Conservation (phyloP, 2,329 filamentous ascomycete genomes). For the Aspergillus fumigatus region DNA sequence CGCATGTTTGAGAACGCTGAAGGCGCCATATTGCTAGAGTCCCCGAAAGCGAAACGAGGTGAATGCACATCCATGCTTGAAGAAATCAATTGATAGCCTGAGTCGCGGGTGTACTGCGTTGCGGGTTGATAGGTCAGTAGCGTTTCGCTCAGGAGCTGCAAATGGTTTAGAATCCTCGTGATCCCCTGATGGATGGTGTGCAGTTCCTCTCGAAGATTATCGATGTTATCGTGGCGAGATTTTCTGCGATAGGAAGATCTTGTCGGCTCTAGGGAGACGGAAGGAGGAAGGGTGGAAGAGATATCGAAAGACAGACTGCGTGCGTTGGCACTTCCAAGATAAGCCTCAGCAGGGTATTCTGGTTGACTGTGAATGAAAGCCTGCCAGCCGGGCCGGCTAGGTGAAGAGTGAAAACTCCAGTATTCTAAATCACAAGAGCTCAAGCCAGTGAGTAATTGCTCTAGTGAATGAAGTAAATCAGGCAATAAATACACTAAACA, state of each 20-base stretch:
- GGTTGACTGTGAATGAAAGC: neutral
- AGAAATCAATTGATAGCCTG: neutral
- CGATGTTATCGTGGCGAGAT: constrained; percentile 2
- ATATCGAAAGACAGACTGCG: neutral
- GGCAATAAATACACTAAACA: constrained; percentile 1
- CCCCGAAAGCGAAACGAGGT: constrained; percentile 2
- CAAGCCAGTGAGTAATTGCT: constrained; percentile 5
- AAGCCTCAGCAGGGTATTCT: neutral
- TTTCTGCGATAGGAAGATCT: neutral
- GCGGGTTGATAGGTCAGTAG: neutral
- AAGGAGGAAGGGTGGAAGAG: neutral
- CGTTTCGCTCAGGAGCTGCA: constrained; percentile 1
- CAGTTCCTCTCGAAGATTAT: constrained; percentile 5
- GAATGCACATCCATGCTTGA: constrained; percentile 8
- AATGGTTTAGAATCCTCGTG: neutral
- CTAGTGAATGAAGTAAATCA: constrained; percentile 6
- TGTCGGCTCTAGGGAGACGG: neutral
- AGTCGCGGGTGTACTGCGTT: neutral
- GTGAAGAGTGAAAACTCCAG: constrained; percentile 4
- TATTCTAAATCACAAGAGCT: constrained; percentile 10
- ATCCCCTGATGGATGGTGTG: constrained; percentile 5
- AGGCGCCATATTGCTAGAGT: neutral
- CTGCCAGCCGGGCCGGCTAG: neutral
- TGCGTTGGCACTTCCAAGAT: neutral
- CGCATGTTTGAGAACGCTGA: neutral